Percentiles rank a stretch among this genome's conserved stretches.
Evolutionary conservation across 2,329 filamentous ascomycete species (phyloP).

Genomic region (Leptographium galeiforme): DNA sequence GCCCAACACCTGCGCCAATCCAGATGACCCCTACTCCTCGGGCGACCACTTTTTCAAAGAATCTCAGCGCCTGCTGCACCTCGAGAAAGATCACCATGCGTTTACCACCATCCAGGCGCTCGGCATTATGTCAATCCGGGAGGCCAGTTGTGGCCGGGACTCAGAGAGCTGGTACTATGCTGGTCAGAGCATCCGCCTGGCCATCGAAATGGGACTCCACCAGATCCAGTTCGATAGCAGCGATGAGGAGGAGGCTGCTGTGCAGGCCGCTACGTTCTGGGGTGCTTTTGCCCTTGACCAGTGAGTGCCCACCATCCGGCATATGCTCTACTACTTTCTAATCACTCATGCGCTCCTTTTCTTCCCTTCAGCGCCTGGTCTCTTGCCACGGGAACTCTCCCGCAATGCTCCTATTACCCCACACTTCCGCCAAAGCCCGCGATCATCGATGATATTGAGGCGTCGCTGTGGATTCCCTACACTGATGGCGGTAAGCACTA

Average conservation of each 20-base stretch:
- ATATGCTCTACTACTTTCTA: not conserved
- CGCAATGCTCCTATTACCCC: conserved; percentile 44
- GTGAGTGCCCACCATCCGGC: conserved; percentile 26
- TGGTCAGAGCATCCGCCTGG: conserved; percentile 58
- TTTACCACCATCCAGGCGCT: conserved; percentile 63
- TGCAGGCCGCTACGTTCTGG: conserved; percentile 48
- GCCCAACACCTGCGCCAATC: conserved; percentile 47
- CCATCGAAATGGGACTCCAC: conserved; percentile 59
- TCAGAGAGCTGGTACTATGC: conserved; percentile 62
- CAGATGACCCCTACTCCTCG: conserved; percentile 47
- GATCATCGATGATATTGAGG: conserved; percentile 47
- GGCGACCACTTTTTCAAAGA: conserved; percentile 67
- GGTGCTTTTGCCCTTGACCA: conserved; percentile 50
- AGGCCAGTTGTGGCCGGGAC: conserved; percentile 59
- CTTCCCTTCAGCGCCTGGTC: conserved; percentile 44
- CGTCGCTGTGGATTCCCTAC: conserved; percentile 45
- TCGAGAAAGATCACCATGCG: conserved; percentile 43
- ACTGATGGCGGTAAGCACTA: conserved; percentile 38
- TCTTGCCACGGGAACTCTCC: conserved; percentile 47
- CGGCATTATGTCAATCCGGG: conserved; percentile 62
- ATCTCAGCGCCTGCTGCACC: conserved; percentile 44
- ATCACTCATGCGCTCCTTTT: not conserved
- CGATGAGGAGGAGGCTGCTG: conserved; percentile 42
- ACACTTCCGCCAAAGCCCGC: conserved; percentile 45
- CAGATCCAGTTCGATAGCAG: conserved; percentile 29